Evolutionary conservation across 2,329 filamentous ascomycete genomes (phyloP), one percentile per base, ranked within the genome.

Genomic region (Waltergamsia citrina): DNA sequence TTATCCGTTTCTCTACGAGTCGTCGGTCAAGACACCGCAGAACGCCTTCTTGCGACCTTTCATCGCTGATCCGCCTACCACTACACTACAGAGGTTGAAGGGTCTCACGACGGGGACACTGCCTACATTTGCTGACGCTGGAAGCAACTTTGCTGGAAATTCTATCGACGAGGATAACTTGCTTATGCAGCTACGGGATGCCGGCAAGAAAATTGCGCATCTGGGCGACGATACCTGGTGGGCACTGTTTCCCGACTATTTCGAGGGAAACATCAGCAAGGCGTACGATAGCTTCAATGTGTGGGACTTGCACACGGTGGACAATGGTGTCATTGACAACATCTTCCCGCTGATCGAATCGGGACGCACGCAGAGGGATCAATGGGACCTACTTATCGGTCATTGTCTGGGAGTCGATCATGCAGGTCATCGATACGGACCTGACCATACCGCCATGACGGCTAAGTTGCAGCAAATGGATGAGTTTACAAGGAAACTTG

Each of bases 141-240:
- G 92, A 1, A 94, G 85, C 42, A 98, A 90, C 58, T 98, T 98
- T 57, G 87, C 86, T 0, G 92, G 92, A 3, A 94, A 84, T 4
- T 85, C 85, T 6, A 95, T 98, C 46, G 88, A 95, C 37, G 92
- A 98, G 63, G 92, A 98, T 54, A 66, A 93, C 63, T 44, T 80
- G 60, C 50, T 83, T 61, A 61, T 78, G 69, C 57, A 94, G 57
- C 54, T 83, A 63, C 53, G 67, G 56, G 52, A 81, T 62, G 59
- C 77, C 60, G 50, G 74, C 56, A 62, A 86, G 66, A 84, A 73
- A 42, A 75, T 98, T 44, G 92, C 88, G 6, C 93, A 98, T 50
- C 65, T 98, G 24, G 92, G 92, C n/a, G 92, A 98, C 54, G 90
- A 98, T 59, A 98, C 92, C 5, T 98, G 92, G 92, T 84, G 87